Evolutionary conservation across 768 basidiomycete species (phyloP), one percentile per base, ranked within the genome.

Genomic region (Mycena filopes): DNA sequence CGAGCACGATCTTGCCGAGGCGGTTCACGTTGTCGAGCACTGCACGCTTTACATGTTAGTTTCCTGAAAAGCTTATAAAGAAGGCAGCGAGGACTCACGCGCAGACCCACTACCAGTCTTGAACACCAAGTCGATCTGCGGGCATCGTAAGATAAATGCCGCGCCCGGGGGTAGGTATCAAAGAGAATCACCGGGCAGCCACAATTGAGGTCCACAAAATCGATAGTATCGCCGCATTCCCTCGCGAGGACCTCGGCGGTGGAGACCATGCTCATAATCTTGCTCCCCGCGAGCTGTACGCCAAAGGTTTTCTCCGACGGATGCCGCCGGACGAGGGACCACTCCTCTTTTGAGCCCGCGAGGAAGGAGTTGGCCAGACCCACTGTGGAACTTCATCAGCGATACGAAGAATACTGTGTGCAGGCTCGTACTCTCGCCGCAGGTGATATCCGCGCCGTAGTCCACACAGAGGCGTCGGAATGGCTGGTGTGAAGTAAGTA

Each of bases 201-300:
- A 76, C 94, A 94, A 73, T 99, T 99, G 68, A 99, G 79, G 73
- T 99, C 96, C 1, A 96, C 93, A 71, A 98, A 98, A 72, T 98
- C 95, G 23, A 98, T 78, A 21, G 84, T 83, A 15, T 83, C 81
- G 1, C 82, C 82, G 69, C 88, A 86, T 73, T 94, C 90, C 66
- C 84, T 87, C 2, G 84, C 87, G 28, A 99, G 84, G 9, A 91
- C 82, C 74, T 99, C 97, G 0, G 95, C 93, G 0, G 91, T 88
- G 0, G 94, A 84, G 0, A 90, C 93, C 60, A 99, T 84, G 4
- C 87, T 84, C 2, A 84, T 82, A 0, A 96, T 90, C 71, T 93
- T 96, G 74, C 89, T 94, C 0, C 98, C 98, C 1, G 95, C 95
- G 21, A 99, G 76, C 76, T 99, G 97, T 2, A 98, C 86, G 29